A percentile compares a stretch with the other conserved stretches of the same genome.
These are phyloP conservation scores for Vanrija sp. DNA, from an alignment of 1,284 basidiomycete genomes.

Conservation along the genomic window DNA sequence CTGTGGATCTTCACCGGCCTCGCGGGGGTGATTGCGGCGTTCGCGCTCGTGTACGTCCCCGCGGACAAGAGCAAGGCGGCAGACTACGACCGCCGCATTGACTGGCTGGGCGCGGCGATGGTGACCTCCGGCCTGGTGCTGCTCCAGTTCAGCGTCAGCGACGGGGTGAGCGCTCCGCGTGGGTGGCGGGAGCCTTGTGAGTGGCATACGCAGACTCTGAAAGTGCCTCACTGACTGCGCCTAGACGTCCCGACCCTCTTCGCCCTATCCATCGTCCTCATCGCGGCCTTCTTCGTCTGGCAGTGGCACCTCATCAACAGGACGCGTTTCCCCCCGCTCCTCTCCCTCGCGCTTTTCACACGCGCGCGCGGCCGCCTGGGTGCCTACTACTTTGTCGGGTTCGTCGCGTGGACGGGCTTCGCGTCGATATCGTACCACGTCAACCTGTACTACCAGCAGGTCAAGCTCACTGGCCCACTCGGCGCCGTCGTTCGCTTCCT, in stretches of 20 bases:
- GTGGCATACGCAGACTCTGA: conserved; percentile 27
- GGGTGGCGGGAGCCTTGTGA: conserved; percentile 66
- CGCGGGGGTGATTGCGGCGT: background rate
- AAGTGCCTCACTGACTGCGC: background rate
- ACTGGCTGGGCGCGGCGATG: conserved; percentile 17
- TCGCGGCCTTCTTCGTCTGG: conserved; percentile 63
- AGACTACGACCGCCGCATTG: background rate
- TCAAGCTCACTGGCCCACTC: conserved; percentile 38
- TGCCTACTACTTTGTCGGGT: conserved; percentile 60
- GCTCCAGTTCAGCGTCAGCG: conserved; percentile 68
- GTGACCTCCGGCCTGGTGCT: conserved; percentile 39
- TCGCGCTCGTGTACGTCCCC: conserved; percentile 7
- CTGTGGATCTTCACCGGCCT: conserved; percentile 16
- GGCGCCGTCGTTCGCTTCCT: conserved; percentile 66
- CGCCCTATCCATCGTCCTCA: conserved; percentile 60
- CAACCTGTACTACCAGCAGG: conserved; percentile 18
- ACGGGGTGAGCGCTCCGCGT: conserved; percentile 61
- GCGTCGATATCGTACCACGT: conserved; percentile 8
- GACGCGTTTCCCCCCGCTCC: conserved; percentile 55
- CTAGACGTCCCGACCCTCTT: conserved; percentile 53
- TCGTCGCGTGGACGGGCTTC: conserved; percentile 63
- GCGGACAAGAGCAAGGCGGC: background rate
- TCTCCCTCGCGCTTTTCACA: conserved; percentile 61
- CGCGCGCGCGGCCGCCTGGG: conserved; percentile 60
- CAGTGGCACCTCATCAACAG: conserved; percentile 55